Evolutionary conservation across 352 stramenopile species (phyloP).

Genomic region (Phytophthora sp.): DNA sequence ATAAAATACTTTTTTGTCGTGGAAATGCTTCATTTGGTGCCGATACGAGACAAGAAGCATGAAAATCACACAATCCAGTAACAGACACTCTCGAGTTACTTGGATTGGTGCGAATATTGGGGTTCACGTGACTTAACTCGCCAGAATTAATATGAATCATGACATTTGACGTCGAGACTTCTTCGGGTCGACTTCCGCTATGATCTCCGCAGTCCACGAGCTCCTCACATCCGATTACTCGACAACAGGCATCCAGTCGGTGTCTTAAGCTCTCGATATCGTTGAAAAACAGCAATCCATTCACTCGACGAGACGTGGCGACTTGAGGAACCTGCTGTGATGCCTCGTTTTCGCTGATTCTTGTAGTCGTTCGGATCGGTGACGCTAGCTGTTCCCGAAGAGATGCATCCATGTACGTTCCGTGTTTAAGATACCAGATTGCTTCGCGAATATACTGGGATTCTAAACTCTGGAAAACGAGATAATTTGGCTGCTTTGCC

Average conservation of each 20-base stretch:
- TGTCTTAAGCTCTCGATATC: conserved; percentile 49
- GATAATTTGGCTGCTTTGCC: conserved; percentile 64
- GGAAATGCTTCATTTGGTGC: conserved; percentile 36
- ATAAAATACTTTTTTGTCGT: conserved; percentile 38
- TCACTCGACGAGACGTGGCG: too few species aligned
- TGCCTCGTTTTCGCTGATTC: too few species aligned
- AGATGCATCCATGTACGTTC: conserved; percentile 47
- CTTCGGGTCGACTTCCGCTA: conserved; percentile 18
- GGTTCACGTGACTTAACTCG: conserved; percentile 21
- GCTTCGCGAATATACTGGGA: conserved; percentile 68
- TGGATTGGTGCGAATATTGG: conserved; percentile 13
- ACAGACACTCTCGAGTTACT: conserved; percentile 15
- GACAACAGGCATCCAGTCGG: conserved; percentile 54
- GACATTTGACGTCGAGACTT: conserved; percentile 34
- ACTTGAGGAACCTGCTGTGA: too few species aligned
- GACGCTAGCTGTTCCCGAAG: conserved; percentile 34
- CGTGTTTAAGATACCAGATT: conserved; percentile 67
- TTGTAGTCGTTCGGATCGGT: too few species aligned
- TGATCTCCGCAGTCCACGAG: conserved; percentile 19
- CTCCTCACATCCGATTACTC: conserved; percentile 55
- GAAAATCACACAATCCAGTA: conserved; percentile 43
- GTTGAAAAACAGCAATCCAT: conserved; percentile 42
- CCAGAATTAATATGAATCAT: conserved; percentile 25
- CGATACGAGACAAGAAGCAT: conserved; percentile 32
- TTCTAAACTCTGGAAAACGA: conserved; percentile 64